Base-by-base conservation (phyloP, 1,284 basidiomycete genomes). In the Wolfiporia cocos region DNA sequence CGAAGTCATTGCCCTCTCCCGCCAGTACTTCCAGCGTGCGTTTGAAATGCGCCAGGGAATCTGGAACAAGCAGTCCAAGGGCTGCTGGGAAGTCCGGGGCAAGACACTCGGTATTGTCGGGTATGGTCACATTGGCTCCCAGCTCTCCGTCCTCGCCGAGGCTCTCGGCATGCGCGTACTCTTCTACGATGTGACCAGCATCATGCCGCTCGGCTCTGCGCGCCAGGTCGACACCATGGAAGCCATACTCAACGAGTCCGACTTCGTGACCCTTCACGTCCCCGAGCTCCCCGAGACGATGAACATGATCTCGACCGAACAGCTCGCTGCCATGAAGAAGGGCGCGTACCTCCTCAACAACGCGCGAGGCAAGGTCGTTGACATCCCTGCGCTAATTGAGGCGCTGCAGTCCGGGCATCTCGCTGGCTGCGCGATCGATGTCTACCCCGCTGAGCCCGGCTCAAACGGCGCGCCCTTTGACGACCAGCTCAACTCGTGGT, bases 21-120 rank as follows among this genome's bases (percentile, higher is more conserved):
- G 96, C 31, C 96, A 99, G 64, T 78, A 97, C 51, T 81, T 87
- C 53, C 91, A 99, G 66, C 86, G 96, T 44, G 71, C 85, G 14
- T 78, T 73, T 54, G 96, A 99, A 69, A 79, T 99, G 72, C 82
- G 84, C 44, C 71, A 79, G 19, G 95, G 95, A 36, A 70, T 87
- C 52, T 99, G 96, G 96, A 99, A 99, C 78, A 99, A 99, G 71
- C 87, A 97, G 57, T 96, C 92, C 55, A 97, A 96, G 65, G 84
- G 85, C 49, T 99, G 96, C 70, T 99, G 92, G 91, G 96, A 99
- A 67, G 71, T 99, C 49, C 85, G 96, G 42, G 95, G 95, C 55
- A 99, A 99, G 74, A 95, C 92, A 1, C 78, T 99, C 36, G 96
- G 96, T 47, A 99, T 99, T 54, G 81, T 99, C 28, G 96, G 96